These are phyloP conservation scores for Pyropia haitanensis DNA, from an alignment of 23 red algal species.

Conservation along the genomic window DNA sequence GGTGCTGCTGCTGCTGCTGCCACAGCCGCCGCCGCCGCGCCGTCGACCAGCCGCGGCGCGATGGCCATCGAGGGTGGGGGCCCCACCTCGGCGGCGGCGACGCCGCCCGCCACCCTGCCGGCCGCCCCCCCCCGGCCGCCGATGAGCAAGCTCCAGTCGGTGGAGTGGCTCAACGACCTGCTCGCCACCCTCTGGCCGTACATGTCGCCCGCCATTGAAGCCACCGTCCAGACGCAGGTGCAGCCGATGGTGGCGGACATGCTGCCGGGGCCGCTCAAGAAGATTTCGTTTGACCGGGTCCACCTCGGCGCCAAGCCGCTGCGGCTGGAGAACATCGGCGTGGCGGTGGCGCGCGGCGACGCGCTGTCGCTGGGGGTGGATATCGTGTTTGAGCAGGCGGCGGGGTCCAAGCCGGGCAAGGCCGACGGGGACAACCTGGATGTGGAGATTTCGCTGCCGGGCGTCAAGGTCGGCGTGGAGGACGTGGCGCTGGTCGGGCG, in stretches of 20 bases:
- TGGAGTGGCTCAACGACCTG: conserved; percentile 60
- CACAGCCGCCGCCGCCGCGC: no score
- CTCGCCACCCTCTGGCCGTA: conserved; percentile 44
- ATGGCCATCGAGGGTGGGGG: no score
- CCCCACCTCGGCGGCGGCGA: no score
- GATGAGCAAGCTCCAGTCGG: conserved; percentile 9
- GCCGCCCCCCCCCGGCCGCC: no score
- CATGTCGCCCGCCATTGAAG: conserved; percentile 20
- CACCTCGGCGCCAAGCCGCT: conserved; percentile 46
- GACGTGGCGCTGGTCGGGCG: conserved; percentile 37
- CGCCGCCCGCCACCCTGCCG: no score
- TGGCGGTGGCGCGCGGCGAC: conserved; percentile 13
- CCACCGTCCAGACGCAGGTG: no score
- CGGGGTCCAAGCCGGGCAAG: no score
- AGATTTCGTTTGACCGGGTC: conserved; percentile 44
- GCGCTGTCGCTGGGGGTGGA: conserved; percentile 27
- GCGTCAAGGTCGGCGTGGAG: conserved; percentile 26
- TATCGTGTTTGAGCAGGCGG: conserved; percentile 9
- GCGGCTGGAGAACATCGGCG: conserved; percentile 48
- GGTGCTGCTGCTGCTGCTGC: no score
- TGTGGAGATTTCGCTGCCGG: conserved; percentile 24
- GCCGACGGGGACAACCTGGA: conserved; percentile 36
- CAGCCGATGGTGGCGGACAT: conserved; percentile 56
- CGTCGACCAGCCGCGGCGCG: no score
- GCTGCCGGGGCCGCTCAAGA: conserved; percentile 54